Conservation (phyloP, 805 yeast genomes). For the Cephaloascus albidus region DNA sequence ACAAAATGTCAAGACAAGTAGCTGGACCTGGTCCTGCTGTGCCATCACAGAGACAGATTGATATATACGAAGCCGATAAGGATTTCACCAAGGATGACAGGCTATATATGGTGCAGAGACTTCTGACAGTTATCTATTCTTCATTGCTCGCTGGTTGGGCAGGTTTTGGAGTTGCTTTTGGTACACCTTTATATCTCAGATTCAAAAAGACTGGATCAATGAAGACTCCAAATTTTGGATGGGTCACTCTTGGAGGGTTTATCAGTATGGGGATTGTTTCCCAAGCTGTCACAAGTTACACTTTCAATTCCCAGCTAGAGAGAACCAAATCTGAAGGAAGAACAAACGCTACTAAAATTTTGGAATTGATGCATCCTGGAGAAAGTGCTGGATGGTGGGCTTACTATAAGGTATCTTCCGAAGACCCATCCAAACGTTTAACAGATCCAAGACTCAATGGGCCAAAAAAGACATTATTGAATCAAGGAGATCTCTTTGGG, state of each 20-base stretch:
- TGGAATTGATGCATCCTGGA: constrained; percentile 13
- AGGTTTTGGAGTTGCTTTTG: constrained; percentile 29
- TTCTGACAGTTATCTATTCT: neutral
- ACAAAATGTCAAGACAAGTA: no score
- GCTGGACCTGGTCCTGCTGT: no score
- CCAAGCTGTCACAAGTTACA: constrained; percentile 16
- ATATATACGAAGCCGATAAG: neutral
- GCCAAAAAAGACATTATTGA: constrained; percentile 13
- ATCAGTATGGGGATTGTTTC: constrained; percentile 23
- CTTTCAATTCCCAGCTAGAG: constrained; percentile 20
- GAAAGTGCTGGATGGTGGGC: constrained; percentile 28
- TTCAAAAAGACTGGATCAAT: constrained; percentile 18
- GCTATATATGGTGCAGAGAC: neutral
- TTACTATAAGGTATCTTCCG: constrained; percentile 42
- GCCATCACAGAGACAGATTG: no score
- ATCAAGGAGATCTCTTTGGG: constrained; percentile 27
- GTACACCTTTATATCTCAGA: constrained; percentile 30
- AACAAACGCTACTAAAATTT: constrained; percentile 12
- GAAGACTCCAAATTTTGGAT: constrained; percentile 18
- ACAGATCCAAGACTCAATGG: constrained; percentile 41
- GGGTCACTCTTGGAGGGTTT: constrained; percentile 27
- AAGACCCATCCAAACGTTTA: constrained; percentile 40
- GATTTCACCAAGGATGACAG: neutral
- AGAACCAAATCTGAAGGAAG: constrained; percentile 15
- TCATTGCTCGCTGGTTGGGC: constrained; percentile 15